Percentiles rank a stretch among this genome's conserved stretches.
These are phyloP conservation scores for Talaromyces ruber DNA, from an alignment of 495 filamentous ascomycete species.

Conservation along the genomic window DNA sequence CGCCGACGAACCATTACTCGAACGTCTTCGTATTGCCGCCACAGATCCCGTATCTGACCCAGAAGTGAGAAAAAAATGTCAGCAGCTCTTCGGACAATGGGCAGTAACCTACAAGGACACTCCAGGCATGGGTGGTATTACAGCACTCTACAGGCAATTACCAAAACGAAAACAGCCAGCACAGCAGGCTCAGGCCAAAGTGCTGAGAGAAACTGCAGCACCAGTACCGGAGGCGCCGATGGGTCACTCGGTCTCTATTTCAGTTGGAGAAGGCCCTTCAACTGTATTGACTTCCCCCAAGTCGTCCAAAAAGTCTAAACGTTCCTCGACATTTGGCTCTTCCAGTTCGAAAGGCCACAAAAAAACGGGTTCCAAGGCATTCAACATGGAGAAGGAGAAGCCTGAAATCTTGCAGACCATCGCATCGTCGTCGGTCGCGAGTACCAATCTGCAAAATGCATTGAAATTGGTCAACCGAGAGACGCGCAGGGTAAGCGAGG, in stretches of 20 bases:
- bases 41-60: conserved; percentile 80
- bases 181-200: conserved; percentile 68
- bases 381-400: conserved; percentile 84
- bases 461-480: conserved; percentile 90
- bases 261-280: conserved; percentile 30
- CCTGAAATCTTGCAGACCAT: conserved; percentile 73
- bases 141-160: conserved; percentile 71
- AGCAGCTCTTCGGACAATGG: conserved; percentile 83
- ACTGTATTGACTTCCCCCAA: conserved; percentile 27
- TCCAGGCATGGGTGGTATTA: conserved; percentile 71
- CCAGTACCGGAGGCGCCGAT: conserved; percentile 53
- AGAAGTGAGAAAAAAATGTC: conserved; percentile 77
- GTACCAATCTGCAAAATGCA: conserved; percentile 84
- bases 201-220: conserved; percentile 63
- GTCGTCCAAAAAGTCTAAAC: conserved; percentile 26
- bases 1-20: conserved; percentile 86
- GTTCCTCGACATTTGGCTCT: conserved; percentile 5
- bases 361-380: conserved; percentile 31
- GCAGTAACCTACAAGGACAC: conserved; percentile 72
- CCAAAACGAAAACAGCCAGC: conserved; percentile 57
- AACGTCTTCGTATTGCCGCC: conserved; percentile 80
- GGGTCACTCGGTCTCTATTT: conserved; percentile 37
- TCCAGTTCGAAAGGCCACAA: conserved; percentile 26
- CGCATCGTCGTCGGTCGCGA: conserved; percentile 76
- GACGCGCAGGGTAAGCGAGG: conserved; percentile 77